These are phyloP conservation scores for Hanseniaspora taiwanica DNA, from an alignment of 805 yeast species.

Conservation along the genomic window DNA sequence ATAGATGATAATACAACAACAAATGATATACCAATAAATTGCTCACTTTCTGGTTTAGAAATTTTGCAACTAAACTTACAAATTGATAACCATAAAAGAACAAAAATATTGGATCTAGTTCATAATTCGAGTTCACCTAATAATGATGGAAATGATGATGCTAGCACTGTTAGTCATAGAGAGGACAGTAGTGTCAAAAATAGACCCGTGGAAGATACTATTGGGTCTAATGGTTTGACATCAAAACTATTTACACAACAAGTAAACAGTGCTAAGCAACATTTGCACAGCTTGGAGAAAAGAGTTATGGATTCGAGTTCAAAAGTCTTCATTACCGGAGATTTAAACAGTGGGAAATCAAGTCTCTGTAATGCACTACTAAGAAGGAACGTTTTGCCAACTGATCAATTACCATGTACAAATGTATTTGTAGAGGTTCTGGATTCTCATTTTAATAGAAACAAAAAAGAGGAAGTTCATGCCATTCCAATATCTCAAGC, in stretches of 20 bases:
- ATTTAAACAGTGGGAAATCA: conserved; percentile 90
- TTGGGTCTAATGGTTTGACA: neutral
- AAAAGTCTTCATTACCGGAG: conserved; percentile 93
- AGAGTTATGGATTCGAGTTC: conserved; percentile 86
- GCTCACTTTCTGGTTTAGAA: conserved; percentile 40
- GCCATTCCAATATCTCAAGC: conserved; percentile 48
- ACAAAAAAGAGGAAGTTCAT: conserved; percentile 78
- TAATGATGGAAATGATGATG: neutral
- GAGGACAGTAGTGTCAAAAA: neutral
- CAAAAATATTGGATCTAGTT: conserved; percentile 11
- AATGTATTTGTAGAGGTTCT: conserved; percentile 90
- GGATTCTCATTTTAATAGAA: conserved; percentile 51
- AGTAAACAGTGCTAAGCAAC: conserved; percentile 49
- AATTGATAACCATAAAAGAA: conserved; percentile 10
- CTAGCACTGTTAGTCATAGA: too few species aligned
- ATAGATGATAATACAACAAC: conserved; percentile 11
- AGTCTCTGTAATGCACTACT: conserved; percentile 87
- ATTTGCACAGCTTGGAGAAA: conserved; percentile 56
- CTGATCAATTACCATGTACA: conserved; percentile 96
- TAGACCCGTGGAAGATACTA: conserved; percentile 16
- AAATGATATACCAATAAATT: conserved; percentile 27
- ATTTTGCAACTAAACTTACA: conserved; percentile 31
- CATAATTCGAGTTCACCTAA: conserved; percentile 7
- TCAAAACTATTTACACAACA: conserved; percentile 57
- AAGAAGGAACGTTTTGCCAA: conserved; percentile 69